Conservation (phyloP, 2,329 filamentous ascomycete genomes). For the Didymella sp. region DNA sequence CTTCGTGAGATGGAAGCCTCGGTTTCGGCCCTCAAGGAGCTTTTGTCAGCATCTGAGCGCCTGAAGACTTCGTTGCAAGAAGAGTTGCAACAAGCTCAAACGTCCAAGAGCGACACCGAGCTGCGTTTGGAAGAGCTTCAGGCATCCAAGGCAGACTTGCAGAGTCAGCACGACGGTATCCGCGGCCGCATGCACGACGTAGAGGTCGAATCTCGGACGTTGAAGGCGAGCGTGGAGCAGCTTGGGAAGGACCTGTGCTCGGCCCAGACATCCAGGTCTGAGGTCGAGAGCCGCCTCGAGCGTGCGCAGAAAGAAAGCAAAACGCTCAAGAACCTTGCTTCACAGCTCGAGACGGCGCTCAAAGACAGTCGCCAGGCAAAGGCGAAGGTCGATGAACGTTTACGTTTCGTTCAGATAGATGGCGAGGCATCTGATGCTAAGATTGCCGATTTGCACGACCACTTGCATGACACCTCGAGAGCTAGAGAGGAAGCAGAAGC, state of each 20-base stretch:
- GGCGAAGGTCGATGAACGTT: constrained; percentile 15
- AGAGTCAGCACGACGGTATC: constrained; percentile 18
- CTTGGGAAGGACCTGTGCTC: constrained; percentile 18
- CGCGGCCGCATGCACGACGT: constrained; percentile 12
- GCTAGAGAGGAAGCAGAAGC: constrained; percentile 19
- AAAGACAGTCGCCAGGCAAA: constrained; percentile 23
- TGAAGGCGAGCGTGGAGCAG: constrained; percentile 16
- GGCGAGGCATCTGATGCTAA: constrained; percentile 21
- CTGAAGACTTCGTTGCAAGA: constrained; percentile 22
- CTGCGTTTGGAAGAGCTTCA: constrained; percentile 16
- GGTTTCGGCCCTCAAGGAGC: constrained; percentile 25
- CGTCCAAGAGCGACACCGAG: constrained; percentile 22
- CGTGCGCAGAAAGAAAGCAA: constrained; percentile 18
- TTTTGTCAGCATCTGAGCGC: constrained; percentile 26
- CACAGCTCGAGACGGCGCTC: constrained; percentile 26
- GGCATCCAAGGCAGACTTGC: constrained; percentile 18
- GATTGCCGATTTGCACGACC: constrained; percentile 19
- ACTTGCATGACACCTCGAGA: constrained; percentile 11
- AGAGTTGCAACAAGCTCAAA: constrained; percentile 24
- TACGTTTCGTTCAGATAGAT: constrained; percentile 16
- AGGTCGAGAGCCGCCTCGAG: constrained; percentile 20
- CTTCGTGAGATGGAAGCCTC: constrained; percentile 36
- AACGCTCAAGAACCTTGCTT: constrained; percentile 18
- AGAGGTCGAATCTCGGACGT: constrained; percentile 11
- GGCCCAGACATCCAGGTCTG: constrained; percentile 10